A percentile compares a stretch with the other conserved stretches of the same genome.
Evolutionary conservation across 345 rosid genomes (phyloP).

Genomic region (Hirschfeldia incana): DNA sequence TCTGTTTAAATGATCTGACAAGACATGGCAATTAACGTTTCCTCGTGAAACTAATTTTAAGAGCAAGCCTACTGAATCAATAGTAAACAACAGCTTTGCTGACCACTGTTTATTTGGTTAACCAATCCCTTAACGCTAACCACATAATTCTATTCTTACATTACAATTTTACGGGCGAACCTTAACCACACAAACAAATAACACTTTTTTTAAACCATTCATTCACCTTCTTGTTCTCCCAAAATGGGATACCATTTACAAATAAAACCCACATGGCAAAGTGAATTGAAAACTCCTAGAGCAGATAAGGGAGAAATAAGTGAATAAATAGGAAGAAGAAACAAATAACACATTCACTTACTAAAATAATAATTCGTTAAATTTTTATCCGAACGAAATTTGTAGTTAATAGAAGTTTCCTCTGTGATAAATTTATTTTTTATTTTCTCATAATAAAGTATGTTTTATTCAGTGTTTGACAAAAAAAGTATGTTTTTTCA

Average conservation of each 20-base stretch:
- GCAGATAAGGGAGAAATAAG: too few species aligned
- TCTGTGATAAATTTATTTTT: not conserved
- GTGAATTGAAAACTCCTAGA: too few species aligned
- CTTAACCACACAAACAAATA: not conserved
- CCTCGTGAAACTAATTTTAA: not conserved
- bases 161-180: not conserved
- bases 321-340: not conserved
- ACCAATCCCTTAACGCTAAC: slow-evolving; percentile 7
- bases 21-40: not conserved
- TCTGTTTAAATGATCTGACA: not conserved
- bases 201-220: not conserved
- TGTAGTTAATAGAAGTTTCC: not conserved
- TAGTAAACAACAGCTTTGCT: not conserved
- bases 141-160: slow-evolving; percentile 4
- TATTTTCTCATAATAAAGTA: not conserved
- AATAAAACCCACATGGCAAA: too few species aligned
- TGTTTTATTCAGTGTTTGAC: not conserved
- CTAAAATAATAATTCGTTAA: not conserved
- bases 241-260: too few species aligned
- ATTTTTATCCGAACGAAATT: not conserved
- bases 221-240: too few species aligned
- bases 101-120: not conserved
- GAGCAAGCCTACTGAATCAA: not conserved
- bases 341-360: not conserved
- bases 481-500: not conserved